Conservation (phyloP, 2,329 filamentous ascomycete genomes). For the Pseudocercospora cruenta region DNA sequence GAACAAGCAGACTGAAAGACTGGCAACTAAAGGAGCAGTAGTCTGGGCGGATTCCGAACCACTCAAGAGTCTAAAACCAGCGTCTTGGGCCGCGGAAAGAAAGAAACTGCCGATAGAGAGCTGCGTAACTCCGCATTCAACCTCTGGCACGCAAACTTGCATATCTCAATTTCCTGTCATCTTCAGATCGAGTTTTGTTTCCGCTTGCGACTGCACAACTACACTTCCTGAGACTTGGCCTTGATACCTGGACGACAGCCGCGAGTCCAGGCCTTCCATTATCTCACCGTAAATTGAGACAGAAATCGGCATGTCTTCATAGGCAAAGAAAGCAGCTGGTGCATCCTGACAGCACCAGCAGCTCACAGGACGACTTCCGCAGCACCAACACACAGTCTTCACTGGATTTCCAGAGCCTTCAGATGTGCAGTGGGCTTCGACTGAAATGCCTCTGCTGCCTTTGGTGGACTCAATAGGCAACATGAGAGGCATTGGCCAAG, state of each 20-base stretch:
- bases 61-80: conserved; percentile 9
- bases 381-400: background rate
- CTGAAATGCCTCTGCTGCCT: conserved; percentile 3
- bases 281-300: background rate
- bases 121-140: conserved; percentile 10
- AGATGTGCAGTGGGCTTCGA: background rate
- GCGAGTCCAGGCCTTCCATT: conserved; percentile 12
- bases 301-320: conserved; percentile 11
- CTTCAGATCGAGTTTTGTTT: conserved; percentile 2
- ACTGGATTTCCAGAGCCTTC: background rate
- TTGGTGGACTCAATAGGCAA: background rate
- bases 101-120: conserved; percentile 13
- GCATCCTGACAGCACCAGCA: conserved; percentile 16
- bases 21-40: background rate
- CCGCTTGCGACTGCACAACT: conserved; percentile 15
- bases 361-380: background rate
- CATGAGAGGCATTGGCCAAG: background rate
- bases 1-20: background rate
- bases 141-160: conserved; percentile 13
- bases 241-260: conserved; percentile 18
- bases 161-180: conserved; percentile 21
- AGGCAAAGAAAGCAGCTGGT: conserved; percentile 14
- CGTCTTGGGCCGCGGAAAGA: conserved; percentile 21
- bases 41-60: background rate
- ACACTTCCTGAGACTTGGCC: conserved; percentile 4